A percentile compares a stretch with the other conserved stretches of the same genome.
Conservation (phyloP, 1,284 basidiomycete species). For the Porodaedalea pini region DNA sequence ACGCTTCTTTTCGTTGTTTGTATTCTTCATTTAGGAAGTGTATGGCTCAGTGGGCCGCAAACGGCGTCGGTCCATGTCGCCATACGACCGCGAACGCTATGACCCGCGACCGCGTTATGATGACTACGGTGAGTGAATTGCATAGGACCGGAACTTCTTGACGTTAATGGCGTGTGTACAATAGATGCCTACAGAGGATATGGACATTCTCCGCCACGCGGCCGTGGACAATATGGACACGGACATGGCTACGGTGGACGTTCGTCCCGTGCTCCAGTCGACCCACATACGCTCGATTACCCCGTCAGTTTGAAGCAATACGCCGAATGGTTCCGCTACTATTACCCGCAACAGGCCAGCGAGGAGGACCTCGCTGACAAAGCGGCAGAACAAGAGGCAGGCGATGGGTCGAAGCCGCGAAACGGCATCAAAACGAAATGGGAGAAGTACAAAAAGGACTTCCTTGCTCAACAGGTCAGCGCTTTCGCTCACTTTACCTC, state of each 20-base stretch:
- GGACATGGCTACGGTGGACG: constrained; percentile 39
- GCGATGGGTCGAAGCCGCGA: constrained; percentile 71
- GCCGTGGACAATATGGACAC: constrained; percentile 46
- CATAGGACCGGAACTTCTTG: constrained; percentile 15
- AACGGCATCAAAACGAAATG: constrained; percentile 77
- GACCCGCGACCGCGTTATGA: constrained; percentile 78
- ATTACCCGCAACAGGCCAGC: constrained; percentile 69
- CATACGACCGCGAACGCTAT: constrained; percentile 76
- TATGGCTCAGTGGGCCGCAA: constrained; percentile 56
- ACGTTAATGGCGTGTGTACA: constrained; percentile 17
- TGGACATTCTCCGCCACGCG: constrained; percentile 57
- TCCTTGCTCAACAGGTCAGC: constrained; percentile 78
- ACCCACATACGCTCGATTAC: constrained; percentile 81
- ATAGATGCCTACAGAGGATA: constrained; percentile 65
- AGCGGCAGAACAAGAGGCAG: constrained; percentile 75
- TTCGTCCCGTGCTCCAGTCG: constrained; percentile 56
- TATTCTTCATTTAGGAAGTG: not conserved
- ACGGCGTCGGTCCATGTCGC: constrained; percentile 80
- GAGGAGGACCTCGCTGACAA: constrained; percentile 80
- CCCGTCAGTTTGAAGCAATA: constrained; percentile 81
- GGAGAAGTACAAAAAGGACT: constrained; percentile 91
- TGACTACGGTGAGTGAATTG: constrained; percentile 61
- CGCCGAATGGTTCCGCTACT: constrained; percentile 86
- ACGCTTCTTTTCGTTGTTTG: not conserved
- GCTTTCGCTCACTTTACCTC: constrained; percentile 19